Conservation (phyloP, 257 asterid genomes). For the Capsicum baccatum region DNA sequence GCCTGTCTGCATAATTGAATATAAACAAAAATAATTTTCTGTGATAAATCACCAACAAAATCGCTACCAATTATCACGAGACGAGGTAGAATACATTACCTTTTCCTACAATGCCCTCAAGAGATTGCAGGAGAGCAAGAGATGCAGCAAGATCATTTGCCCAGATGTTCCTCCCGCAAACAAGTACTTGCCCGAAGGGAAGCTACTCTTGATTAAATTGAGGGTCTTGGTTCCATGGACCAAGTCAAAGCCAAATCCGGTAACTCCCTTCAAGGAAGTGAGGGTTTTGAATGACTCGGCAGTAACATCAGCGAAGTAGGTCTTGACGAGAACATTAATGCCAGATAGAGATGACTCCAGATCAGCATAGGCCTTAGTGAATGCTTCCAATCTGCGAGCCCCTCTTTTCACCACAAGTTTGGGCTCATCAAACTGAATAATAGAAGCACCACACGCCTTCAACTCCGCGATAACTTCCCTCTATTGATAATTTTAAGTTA, state of each 20-base stretch:
- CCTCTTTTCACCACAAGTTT: conserved; percentile 53
- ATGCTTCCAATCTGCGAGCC: conserved; percentile 49
- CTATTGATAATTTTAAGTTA: conserved; percentile 28
- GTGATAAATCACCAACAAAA: conserved; percentile 10
- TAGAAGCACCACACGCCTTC: conserved; percentile 55
- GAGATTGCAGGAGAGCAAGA: conserved; percentile 59
- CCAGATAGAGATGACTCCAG: conserved; percentile 56
- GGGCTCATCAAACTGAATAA: conserved; percentile 56
- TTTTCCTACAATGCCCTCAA: conserved; percentile 87
- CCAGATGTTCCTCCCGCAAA: conserved; percentile 99
- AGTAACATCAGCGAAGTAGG: conserved; percentile 64
- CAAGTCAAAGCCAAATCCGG: conserved; percentile 59
- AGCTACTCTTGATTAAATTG: conserved; percentile 76
- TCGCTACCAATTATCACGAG: background rate
- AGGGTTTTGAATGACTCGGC: conserved; percentile 56
- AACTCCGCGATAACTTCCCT: conserved; percentile 54
- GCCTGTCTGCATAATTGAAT: conserved; percentile 64
- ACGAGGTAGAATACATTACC: conserved; percentile 44
- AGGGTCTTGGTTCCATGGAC: conserved; percentile 77
- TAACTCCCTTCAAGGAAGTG: conserved; percentile 52
- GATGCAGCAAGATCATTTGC: conserved; percentile 87
- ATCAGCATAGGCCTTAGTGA: conserved; percentile 50
- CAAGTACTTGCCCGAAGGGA: conserved; percentile 87
- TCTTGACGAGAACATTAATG: conserved; percentile 48
- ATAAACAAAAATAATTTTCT: background rate